Conservation (phyloP, 2,329 filamentous ascomycete genomes). For the Xylariales sp. region DNA sequence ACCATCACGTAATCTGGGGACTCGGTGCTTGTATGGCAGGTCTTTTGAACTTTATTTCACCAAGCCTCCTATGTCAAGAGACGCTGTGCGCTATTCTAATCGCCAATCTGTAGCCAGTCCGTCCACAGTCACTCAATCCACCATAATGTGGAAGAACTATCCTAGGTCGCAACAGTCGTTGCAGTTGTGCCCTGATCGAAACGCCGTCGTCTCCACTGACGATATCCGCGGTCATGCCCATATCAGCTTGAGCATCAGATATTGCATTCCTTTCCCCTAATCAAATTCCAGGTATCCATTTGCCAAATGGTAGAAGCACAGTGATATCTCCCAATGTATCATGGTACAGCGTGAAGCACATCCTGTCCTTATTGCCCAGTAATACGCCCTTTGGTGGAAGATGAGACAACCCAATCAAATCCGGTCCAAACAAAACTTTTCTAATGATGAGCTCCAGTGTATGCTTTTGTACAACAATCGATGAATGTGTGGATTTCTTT, state of each 20-base stretch:
- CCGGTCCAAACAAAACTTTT: constrained; percentile 26
- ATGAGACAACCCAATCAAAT: neutral
- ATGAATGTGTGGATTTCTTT: constrained; percentile 28
- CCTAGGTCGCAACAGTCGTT: too few species aligned
- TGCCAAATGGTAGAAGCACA: too few species aligned
- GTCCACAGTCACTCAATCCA: too few species aligned
- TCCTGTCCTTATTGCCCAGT: neutral
- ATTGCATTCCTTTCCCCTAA: neutral
- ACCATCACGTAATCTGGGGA: too few species aligned
- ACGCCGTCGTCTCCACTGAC: neutral
- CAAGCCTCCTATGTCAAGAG: too few species aligned
- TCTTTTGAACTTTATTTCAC: too few species aligned
- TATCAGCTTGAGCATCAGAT: neutral
- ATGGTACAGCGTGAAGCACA: neutral
- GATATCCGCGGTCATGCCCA: neutral
- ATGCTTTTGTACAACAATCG: constrained; percentile 42
- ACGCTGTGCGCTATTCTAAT: too few species aligned
- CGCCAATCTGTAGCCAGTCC: too few species aligned
- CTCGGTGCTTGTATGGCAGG: too few species aligned
- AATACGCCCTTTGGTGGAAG: neutral
- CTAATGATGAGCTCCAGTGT: constrained; percentile 48
- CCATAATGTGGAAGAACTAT: too few species aligned
- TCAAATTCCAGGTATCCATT: neutral
- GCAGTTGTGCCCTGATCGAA: too few species aligned
- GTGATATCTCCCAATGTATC: constrained; percentile 1